Evolutionary conservation across 352 stramenopile species (phyloP).

Genomic region (Phytophthora europaea): DNA sequence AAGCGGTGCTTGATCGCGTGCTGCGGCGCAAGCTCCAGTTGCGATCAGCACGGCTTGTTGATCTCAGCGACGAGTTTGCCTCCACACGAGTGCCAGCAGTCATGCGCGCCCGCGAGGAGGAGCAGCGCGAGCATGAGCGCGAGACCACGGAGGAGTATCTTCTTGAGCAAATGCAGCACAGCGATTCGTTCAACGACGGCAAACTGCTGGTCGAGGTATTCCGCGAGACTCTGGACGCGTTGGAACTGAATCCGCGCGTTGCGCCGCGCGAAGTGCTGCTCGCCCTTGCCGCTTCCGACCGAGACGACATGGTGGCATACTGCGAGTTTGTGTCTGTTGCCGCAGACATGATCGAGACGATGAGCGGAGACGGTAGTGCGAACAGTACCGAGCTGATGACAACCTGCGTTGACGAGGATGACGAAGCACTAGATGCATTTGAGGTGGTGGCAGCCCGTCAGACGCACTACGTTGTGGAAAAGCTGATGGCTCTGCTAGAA

Average conservation of each 20-base stretch:
- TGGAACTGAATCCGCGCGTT: slow-evolving; percentile 46
- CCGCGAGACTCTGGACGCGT: slow-evolving; percentile 44
- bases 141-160: slow-evolving; percentile 66
- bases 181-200: slow-evolving; percentile 75
- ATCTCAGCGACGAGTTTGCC: slow-evolving; percentile 72
- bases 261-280: slow-evolving; percentile 59
- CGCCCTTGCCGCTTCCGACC: slow-evolving; percentile 58
- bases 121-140: slow-evolving; percentile 47
- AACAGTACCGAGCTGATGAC: slow-evolving; percentile 16
- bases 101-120: slow-evolving; percentile 45
- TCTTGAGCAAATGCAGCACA: slow-evolving; percentile 68
- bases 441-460: slow-evolving; percentile 44
- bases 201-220: slow-evolving; percentile 59
- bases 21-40: slow-evolving; percentile 69
- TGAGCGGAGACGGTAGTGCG: slow-evolving; percentile 18
- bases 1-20: slow-evolving; percentile 62
- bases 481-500: slow-evolving; percentile 51
- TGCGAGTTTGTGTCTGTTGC: slow-evolving; percentile 52
- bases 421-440: slow-evolving; percentile 41
- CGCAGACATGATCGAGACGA: slow-evolving; percentile 63
- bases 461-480: slow-evolving; percentile 54
- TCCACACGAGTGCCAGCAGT: slow-evolving; percentile 61
- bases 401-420: slow-evolving; percentile 3
- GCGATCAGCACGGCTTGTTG: slow-evolving; percentile 48
- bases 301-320: slow-evolving; percentile 74